Evolutionary conservation across 1,139 yeast genomes (phyloP), one percentile per base, ranked within the genome.

Genomic region (Scheffersomyces stambukii): DNA sequence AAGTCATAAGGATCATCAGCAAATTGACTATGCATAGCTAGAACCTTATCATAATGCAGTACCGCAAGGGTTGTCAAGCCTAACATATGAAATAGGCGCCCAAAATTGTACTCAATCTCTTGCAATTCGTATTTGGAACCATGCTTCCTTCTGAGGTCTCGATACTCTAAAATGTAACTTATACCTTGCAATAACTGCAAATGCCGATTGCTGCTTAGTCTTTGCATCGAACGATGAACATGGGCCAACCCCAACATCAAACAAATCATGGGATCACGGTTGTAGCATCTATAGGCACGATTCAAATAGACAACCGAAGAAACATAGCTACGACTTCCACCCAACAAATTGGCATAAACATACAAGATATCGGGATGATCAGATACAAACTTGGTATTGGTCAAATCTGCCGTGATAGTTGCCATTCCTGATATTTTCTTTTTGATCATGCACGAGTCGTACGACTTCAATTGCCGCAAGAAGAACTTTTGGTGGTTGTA

Each of bases 181-280:
- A 91, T 58, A 0, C 96, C 97, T 50, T 91, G 96, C 3, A 91
- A 61, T 17, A 91, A 65, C 48, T 89, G 96, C 33, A 82, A 67
- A 47, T 89, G 96, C 35, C 97, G 71, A 52, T 86, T 86, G 8
- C 80, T 68, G 9, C 95, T 80, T 33, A 85, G 76, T 40, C 99
- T 67, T 54, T 91, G 97, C 79, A 89, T 80, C 0, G 97, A 82
- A 22, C 98, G 69, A 45, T 89, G 96, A n/a, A 88, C 63, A 54
- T 89, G 91, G 0, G 89, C 77, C 23, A 91, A 57, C 0, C 93
- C 96, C 30, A 85, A 62, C 15, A 83, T 57, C 20, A 91, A 63
- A 39, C 88, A 70, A 2, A 91, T 62, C 64, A 85, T 75, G 1
- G 96, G 95, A 40, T 91, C 96, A 27, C 74, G 61, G 25, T 81